phyloP scores from a whole-genome alignment of 345 rosid genomes.

The Mallotus nudiflorus region DNA sequence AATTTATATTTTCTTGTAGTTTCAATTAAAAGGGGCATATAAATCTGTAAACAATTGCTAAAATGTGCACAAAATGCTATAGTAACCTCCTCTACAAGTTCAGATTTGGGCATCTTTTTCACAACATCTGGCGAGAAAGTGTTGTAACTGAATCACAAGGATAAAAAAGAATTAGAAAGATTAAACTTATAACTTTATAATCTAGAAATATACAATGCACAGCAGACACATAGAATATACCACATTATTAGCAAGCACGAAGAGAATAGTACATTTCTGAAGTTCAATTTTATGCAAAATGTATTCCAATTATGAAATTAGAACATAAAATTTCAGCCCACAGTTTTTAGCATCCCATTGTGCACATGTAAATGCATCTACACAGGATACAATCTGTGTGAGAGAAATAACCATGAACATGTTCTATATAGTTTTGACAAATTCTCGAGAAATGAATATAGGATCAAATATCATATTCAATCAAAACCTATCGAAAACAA shows the following conservation, averaged over 20 bases:
- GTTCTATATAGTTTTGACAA: neutral
- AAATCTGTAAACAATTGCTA: neutral
- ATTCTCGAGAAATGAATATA: neutral
- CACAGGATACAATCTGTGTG: neutral
- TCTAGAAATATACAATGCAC: neutral
- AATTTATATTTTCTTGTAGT: neutral
- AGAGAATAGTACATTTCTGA: neutral
- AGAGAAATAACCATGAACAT: neutral
- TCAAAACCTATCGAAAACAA: neutral
- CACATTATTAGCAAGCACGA: no score
- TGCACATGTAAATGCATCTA: neutral
- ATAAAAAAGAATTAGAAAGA: slow-evolving; percentile 11
- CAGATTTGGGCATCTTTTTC: slow-evolving; percentile 77
- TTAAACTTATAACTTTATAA: neutral
- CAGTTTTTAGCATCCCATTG: neutral
- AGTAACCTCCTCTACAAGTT: slow-evolving; percentile 79
- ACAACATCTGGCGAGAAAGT: slow-evolving; percentile 80
- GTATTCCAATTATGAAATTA: neutral
- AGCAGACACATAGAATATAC: neutral
- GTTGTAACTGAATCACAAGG: slow-evolving; percentile 57
- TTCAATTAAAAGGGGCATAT: neutral
- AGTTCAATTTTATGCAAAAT: neutral
- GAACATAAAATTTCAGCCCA: neutral
- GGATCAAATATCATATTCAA: no score
- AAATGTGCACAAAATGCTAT: neutral